phyloP scores from a whole-genome alignment of 495 filamentous ascomycete genomes.

The Talaromyces adpressus region DNA sequence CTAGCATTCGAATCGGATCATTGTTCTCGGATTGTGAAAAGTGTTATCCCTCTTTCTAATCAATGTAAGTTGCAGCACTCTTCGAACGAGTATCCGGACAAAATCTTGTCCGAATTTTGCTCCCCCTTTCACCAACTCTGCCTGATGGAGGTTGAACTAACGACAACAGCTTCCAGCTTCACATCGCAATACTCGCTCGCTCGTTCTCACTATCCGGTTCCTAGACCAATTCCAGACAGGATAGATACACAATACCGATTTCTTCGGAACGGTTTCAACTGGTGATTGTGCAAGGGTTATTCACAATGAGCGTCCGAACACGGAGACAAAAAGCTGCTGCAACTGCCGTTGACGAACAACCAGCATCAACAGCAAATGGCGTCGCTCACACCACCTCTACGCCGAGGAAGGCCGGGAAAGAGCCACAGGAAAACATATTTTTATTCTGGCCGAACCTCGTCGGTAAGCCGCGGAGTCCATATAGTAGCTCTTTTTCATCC shows the following conservation, averaged over 20 bases:
- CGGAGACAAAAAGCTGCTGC: constrained; percentile 37
- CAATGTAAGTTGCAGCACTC: background rate
- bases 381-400: constrained; percentile 22
- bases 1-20: background rate
- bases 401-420: constrained; percentile 17
- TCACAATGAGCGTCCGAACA: constrained; percentile 35
- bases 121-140: background rate
- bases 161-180: background rate
- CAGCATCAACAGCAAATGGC: constrained; percentile 24
- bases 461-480: constrained; percentile 44
- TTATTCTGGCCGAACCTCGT: constrained; percentile 94
- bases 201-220: background rate
- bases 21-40: background rate
- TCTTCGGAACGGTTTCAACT: background rate
- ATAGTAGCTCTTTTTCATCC: background rate
- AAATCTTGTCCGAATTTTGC: background rate
- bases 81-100: background rate
- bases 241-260: background rate
- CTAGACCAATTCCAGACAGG: background rate
- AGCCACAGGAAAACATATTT: constrained; percentile 75
- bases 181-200: background rate
- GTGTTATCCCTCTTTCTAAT: background rate
- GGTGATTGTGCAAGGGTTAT: background rate
- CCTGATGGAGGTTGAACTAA: background rate
- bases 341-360: constrained; percentile 27